Evolutionary conservation across 805 yeast genomes (phyloP), one percentile per base, ranked within the genome.

Genomic region (Jamesozyma gamospora): DNA sequence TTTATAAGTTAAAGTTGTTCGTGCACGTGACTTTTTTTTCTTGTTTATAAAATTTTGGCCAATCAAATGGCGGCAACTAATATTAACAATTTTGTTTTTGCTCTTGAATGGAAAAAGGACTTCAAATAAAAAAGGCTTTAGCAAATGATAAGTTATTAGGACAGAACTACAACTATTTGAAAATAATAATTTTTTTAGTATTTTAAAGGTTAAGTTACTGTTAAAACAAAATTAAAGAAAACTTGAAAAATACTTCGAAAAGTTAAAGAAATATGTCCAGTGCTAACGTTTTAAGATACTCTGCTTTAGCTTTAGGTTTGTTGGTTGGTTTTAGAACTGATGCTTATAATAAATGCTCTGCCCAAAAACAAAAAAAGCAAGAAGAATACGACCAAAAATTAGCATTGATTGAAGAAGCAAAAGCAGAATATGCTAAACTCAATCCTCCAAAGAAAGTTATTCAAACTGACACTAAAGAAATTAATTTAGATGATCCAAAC

Each of bases 291-390:
- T 75, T 88, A 60, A 85, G 97, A 79, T 90, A 92, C 79, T 71
- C 94, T 51, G 81, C 94, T 40, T 74, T 90, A 51, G 90, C 83
- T 40, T 76, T 85, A 52, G 98, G 98, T 64, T 70, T 88, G 43
- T 72, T 76, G 46, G 85, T 84, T 67, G 98, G 98, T 53, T 83
- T 86, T 49, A 73, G 73, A 63, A 95, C 86, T 72, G 83, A 94
- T 65, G 68, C 74, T 58, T 64, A 71, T 39, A 72, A 86, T 54
- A 77, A 79, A 54, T 55, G 74, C 18, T 70, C 71, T 41, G 87
- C 81, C 44, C 66, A 63, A 35, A 71, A 72, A 60, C 68, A 73
- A 56, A 74, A 70, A 40, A 83, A 77, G 54, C 67, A 68, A 40
- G 68, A 67, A 32, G 77, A 74, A 43, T 83, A 69, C 64, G 70